These are phyloP conservation scores for Penicillium cinerascens DNA, from an alignment of 495 filamentous ascomycete genomes.

Conservation along the genomic window DNA sequence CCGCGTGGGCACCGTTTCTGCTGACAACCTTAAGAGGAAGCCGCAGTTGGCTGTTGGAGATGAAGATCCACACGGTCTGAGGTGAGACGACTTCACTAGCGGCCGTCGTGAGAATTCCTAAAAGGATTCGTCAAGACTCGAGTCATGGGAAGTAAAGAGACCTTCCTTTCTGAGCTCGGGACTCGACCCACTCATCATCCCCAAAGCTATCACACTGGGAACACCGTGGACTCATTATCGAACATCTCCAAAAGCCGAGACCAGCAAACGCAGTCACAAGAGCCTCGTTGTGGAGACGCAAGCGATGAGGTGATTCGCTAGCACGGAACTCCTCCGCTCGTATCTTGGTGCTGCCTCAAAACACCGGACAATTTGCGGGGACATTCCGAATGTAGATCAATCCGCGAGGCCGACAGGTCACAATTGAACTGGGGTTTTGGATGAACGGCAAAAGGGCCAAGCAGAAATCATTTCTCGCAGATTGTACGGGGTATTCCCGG, in stretches of 20 bases:
- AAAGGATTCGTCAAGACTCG: not conserved
- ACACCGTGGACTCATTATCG: slow-evolving; percentile 2
- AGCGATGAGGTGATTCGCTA: not conserved
- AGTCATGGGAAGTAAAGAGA: not conserved
- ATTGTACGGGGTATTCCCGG: not conserved
- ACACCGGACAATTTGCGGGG: not conserved
- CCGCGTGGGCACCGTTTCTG: not conserved
- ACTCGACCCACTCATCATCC: not conserved
- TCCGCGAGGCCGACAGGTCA: not conserved
- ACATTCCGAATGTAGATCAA: not conserved
- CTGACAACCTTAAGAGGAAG: not conserved
- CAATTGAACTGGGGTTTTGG: not conserved
- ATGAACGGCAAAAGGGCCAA: too few species aligned
- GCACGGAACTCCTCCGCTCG: not conserved
- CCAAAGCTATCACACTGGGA: not conserved
- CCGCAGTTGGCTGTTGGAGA: not conserved
- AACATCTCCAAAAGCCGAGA: slow-evolving; percentile 3
- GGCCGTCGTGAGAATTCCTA: too few species aligned
- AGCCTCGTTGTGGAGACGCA: slow-evolving; percentile 14
- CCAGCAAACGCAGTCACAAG: not conserved
- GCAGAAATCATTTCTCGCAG: not conserved
- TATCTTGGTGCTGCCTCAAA: not conserved
- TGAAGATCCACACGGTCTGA: not conserved
- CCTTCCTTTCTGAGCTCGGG: not conserved
- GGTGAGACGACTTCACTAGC: not conserved